Conservation (phyloP, 1,139 yeast genomes). For the Kodamaea sp. region DNA sequence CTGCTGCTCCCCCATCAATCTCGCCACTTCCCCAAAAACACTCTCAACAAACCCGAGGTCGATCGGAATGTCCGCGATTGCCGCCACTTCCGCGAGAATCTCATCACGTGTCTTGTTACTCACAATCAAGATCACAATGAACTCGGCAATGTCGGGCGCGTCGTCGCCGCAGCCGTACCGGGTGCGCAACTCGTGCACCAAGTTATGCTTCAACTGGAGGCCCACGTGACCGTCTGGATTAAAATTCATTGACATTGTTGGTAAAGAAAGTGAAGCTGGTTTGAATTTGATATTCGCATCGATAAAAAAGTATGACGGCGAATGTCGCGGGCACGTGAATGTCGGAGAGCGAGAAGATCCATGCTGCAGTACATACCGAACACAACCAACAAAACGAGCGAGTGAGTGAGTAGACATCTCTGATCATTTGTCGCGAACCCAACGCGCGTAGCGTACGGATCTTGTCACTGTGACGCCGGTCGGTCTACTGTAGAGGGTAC, state of each 20-base stretch:
- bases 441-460: no score
- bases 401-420: no score
- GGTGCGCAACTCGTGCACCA: constrained; percentile 35
- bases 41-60: constrained; percentile 46
- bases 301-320: neutral
- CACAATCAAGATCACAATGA: constrained; percentile 66
- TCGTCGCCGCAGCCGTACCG: constrained; percentile 51
- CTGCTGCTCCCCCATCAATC: constrained; percentile 24
- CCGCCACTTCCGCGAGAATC: constrained; percentile 60
- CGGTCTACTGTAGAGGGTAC: no score
- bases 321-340: neutral
- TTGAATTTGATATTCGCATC: neutral
- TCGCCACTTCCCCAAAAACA: constrained; percentile 54
- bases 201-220: constrained; percentile 31
- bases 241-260: constrained; percentile 23
- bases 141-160: constrained; percentile 77
- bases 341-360: neutral
- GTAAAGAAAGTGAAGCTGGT: neutral
- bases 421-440: no score
- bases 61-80: constrained; percentile 62
- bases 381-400: no score
- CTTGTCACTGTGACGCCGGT: no score
- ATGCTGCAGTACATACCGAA: neutral
- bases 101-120: constrained; percentile 66
- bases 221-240: constrained; percentile 45